phyloP scores from a whole-genome alignment of 495 filamentous ascomycete species.

The Paragyromitra xinjiangensis region DNA sequence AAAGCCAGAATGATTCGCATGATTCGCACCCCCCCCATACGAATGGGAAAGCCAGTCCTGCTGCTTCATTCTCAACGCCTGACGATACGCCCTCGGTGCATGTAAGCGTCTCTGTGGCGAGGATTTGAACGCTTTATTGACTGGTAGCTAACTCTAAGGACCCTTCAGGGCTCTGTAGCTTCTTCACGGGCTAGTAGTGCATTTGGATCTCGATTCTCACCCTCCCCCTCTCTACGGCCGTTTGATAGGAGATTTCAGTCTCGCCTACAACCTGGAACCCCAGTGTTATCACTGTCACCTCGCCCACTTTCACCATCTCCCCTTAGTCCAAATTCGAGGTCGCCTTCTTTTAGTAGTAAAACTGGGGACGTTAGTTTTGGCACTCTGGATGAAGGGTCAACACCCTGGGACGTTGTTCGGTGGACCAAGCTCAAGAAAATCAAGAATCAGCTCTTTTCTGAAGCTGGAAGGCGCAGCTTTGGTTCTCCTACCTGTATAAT shows the following conservation, averaged over 20 bases:
- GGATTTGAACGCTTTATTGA: constrained; percentile 14
- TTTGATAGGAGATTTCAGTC: constrained; percentile 96
- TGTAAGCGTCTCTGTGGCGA: constrained; percentile 63
- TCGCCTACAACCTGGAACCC: constrained; percentile 63
- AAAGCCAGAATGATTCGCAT: constrained; percentile 34
- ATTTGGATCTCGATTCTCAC: constrained; percentile 62
- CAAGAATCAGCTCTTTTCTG: constrained; percentile 89
- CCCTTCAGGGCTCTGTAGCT: constrained; percentile 74
- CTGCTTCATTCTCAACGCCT: constrained; percentile 65
- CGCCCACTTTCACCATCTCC: constrained; percentile 82
- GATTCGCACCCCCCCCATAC: constrained; percentile 42
- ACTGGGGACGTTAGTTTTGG: constrained; percentile 51
- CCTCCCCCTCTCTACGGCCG: constrained; percentile 86
- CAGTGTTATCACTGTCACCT: constrained; percentile 61
- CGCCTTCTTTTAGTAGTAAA: constrained; percentile 71
- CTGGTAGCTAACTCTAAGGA: constrained; percentile 55
- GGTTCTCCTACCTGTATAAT: constrained; percentile 88
- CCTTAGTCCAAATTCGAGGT: constrained; percentile 76
- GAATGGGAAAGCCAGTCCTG: constrained; percentile 56
- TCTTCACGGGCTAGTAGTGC: constrained; percentile 79
- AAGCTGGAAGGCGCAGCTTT: constrained; percentile 90
- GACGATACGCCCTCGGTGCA: constrained; percentile 91
- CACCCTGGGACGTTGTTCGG: constrained; percentile 94
- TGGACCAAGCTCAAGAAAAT: constrained; percentile 96
- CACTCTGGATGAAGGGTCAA: constrained; percentile 60